phyloP scores from a whole-genome alignment of 2,329 filamentous ascomycete genomes.

The Trichoderma atrobrunneum region DNA sequence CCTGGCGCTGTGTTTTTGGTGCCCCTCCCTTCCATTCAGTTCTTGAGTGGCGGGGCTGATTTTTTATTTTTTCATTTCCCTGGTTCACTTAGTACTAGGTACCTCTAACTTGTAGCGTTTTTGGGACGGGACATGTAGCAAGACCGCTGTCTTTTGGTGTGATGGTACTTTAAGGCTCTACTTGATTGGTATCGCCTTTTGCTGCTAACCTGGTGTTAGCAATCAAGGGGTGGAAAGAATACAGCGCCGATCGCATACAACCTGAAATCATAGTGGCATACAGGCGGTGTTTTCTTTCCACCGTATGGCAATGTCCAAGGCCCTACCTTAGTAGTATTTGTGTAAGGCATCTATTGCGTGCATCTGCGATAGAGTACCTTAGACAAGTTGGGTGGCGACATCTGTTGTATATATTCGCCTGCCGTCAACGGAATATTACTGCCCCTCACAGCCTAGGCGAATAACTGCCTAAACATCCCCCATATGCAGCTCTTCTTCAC shows the following conservation, averaged over 20 bases:
- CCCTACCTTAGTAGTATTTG: too few species aligned
- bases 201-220: too few species aligned
- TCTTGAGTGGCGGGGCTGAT: background rate
- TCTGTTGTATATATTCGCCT: too few species aligned
- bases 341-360: background rate
- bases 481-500: background rate
- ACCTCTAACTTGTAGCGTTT: background rate
- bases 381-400: background rate
- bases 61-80: background rate
- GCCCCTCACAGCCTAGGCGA: background rate
- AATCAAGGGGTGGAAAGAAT: too few species aligned
- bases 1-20: background rate
- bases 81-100: background rate
- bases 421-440: background rate
- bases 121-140: background rate
- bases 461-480: too few species aligned
- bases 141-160: background rate
- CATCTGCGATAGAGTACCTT: background rate
- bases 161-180: background rate
- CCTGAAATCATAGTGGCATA: too few species aligned
- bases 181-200: too few species aligned
- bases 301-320: background rate
- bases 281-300: too few species aligned
- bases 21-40: background rate
- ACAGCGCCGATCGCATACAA: too few species aligned